A percentile compares a stretch with the other conserved stretches of the same genome.
These are phyloP conservation scores for Erigeron canadensis DNA, from an alignment of 129 eudicot genomes.

Conservation along the genomic window DNA sequence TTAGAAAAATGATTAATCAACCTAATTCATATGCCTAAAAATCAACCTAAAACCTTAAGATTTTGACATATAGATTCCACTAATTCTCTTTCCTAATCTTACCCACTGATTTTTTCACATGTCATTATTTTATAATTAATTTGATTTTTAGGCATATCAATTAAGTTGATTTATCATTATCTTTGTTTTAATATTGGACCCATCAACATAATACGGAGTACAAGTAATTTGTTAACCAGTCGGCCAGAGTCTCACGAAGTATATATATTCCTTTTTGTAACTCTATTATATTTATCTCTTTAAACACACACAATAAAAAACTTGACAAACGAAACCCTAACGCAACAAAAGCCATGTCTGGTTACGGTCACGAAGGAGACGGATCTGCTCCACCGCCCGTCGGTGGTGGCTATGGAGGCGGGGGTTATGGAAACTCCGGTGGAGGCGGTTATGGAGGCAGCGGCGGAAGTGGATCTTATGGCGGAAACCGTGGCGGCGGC, in stretches of 20 bases:
- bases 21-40: too few relatives aligned
- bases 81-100: too few relatives aligned
- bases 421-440: conserved; percentile 43
- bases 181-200: too few relatives aligned
- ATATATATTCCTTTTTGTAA: conserved; percentile 26
- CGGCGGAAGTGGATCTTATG: conserved; percentile 40
- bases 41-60: too few relatives aligned
- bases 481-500: conserved; percentile 49
- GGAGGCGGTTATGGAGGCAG: conserved; percentile 38
- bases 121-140: too few relatives aligned
- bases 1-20: too few relatives aligned
- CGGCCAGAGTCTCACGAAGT: conserved; percentile 9
- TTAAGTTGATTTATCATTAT: too few relatives aligned
- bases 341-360: conserved; percentile 42
- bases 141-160: too few relatives aligned
- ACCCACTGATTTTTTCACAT: too few relatives aligned
- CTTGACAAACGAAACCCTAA: conserved; percentile 41
- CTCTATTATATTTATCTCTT: conserved; percentile 24
- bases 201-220: too few relatives aligned
- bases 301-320: not conserved
- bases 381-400: conserved; percentile 71
- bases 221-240: too few relatives aligned
- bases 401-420: conserved; percentile 57
- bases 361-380: conserved; percentile 71
- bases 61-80: too few relatives aligned